Conservation (phyloP, 164 flowering plant genomes). For the Nymphaea thermarum region DNA sequence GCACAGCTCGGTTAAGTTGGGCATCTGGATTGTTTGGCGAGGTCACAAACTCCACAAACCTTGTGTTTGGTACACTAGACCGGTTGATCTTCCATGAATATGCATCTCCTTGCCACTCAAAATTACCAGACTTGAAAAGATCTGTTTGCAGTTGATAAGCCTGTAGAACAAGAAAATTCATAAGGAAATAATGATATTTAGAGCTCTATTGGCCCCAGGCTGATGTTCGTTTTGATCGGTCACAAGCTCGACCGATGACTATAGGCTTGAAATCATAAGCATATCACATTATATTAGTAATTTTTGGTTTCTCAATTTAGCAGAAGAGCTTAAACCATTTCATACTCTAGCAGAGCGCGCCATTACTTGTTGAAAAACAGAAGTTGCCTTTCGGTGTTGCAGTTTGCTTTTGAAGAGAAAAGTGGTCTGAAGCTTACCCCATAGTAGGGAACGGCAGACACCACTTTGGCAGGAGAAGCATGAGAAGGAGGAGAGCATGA, state of each 20-base stretch:
- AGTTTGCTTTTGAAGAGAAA: neutral
- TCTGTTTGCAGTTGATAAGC: constrained; percentile 31
- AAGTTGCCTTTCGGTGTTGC: no score
- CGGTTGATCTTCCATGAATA: constrained; percentile 21
- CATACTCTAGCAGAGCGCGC: no score
- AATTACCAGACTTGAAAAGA: constrained; percentile 19
- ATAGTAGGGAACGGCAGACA: constrained; percentile 48
- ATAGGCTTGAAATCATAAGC: no score
- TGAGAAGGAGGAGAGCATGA: constrained; percentile 9
- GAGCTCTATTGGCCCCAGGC: neutral
- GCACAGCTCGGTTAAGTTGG: constrained; percentile 21
- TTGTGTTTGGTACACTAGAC: constrained; percentile 5
- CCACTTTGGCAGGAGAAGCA: constrained; percentile 27
- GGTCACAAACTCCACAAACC: constrained; percentile 55
- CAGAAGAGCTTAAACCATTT: no score
- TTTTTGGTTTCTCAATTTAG: no score
- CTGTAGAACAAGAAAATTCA: constrained; percentile 8
- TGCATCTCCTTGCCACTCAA: constrained; percentile 35
- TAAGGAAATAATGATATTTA: neutral
- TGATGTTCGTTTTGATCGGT: no score
- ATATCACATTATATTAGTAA: no score
- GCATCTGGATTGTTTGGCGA: constrained; percentile 85
- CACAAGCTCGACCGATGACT: no score
- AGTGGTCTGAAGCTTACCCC: constrained; percentile 17
- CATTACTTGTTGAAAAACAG: no score